A percentile compares a stretch with the other conserved stretches of the same genome.
Evolutionary conservation across 768 basidiomycete species (phyloP).

Genomic region (Austroboletus eburneus): DNA sequence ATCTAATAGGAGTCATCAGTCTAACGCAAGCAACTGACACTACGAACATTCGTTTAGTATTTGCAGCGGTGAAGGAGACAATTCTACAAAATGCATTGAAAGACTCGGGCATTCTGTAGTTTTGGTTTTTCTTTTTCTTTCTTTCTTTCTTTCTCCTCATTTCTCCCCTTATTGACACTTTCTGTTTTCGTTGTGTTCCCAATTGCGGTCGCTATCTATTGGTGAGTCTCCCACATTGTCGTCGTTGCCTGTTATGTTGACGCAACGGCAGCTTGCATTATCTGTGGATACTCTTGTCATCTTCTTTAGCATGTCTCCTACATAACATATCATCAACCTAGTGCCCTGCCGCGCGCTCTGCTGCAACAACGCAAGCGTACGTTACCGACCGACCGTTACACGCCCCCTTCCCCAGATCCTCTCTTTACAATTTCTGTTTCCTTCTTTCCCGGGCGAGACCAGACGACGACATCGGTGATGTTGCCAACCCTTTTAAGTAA

Average conservation of each 20-base stretch:
- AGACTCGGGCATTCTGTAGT: conserved; percentile 76
- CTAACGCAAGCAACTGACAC: conserved; percentile 89
- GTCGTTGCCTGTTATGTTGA: not conserved
- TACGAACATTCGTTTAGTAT: conserved; percentile 74
- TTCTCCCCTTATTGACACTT: not conserved
- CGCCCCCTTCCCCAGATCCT: not conserved
- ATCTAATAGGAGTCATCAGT: conserved; percentile 32
- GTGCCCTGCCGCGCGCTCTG: conserved; percentile 4
- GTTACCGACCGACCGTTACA: not conserved
- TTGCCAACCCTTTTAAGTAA: too few species aligned
- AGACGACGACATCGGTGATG: not conserved
- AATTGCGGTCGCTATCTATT: conserved; percentile 26
- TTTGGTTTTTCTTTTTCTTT: not conserved
- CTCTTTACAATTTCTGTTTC: not conserved
- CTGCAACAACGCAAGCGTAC: not conserved
- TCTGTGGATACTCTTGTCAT: conserved; percentile 28
- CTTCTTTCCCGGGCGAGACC: not conserved
- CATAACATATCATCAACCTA: conserved; percentile 30
- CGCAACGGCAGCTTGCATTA: conserved; percentile 21
- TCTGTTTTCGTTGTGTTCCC: conserved; percentile 4
- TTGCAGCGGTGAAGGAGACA: conserved; percentile 90
- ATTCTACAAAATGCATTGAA: conserved; percentile 85
- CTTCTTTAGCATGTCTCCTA: conserved; percentile 21
- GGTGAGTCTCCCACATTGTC: conserved; percentile 9
- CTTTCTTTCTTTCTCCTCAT: not conserved